Evolutionary conservation across 495 filamentous ascomycete species (phyloP).

Genomic region (Eremomyces bilateralis): DNA sequence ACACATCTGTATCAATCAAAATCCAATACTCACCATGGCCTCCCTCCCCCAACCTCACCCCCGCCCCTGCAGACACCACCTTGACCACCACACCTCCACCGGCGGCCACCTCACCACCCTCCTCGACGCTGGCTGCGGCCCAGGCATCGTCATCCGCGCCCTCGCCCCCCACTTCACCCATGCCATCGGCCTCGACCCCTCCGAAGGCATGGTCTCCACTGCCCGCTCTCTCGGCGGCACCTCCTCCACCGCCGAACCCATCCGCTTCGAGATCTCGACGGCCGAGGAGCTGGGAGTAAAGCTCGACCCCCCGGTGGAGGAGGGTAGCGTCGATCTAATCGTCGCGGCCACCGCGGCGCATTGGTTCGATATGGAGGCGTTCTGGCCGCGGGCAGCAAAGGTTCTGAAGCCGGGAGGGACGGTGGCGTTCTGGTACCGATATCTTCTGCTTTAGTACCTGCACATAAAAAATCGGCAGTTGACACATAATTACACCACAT

Average conservation of each 20-base stretch:
- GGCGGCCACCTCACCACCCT: constrained; percentile 20
- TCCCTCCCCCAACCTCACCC: no score
- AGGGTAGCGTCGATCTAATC: constrained; percentile 27
- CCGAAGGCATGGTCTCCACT: constrained; percentile 29
- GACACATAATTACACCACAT: no score
- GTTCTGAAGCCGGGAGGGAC: constrained; percentile 33
- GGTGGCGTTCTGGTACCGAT: constrained; percentile 36
- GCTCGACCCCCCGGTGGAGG: constrained; percentile 10
- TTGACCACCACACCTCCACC: no score
- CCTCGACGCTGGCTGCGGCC: constrained; percentile 35
- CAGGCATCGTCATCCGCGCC: constrained; percentile 23
- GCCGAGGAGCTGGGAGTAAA: no score
- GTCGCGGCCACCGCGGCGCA: constrained; percentile 30
- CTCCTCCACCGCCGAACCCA: no score
- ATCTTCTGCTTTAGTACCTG: no score
- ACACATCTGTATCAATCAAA: no score
- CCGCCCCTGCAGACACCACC: no score
- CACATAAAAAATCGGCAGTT: no score
- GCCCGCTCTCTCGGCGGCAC: constrained; percentile 20
- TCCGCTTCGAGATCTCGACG: constrained; percentile 23
- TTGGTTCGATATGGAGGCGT: constrained; percentile 37
- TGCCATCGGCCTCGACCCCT: constrained; percentile 30
- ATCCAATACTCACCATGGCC: no score
- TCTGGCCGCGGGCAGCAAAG: constrained; percentile 36
- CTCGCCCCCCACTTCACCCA: constrained; percentile 23